These are phyloP conservation scores for Basidiobolus heterosporus DNA, from an alignment of 371 early-diverging fungal species.

Conservation along the genomic window DNA sequence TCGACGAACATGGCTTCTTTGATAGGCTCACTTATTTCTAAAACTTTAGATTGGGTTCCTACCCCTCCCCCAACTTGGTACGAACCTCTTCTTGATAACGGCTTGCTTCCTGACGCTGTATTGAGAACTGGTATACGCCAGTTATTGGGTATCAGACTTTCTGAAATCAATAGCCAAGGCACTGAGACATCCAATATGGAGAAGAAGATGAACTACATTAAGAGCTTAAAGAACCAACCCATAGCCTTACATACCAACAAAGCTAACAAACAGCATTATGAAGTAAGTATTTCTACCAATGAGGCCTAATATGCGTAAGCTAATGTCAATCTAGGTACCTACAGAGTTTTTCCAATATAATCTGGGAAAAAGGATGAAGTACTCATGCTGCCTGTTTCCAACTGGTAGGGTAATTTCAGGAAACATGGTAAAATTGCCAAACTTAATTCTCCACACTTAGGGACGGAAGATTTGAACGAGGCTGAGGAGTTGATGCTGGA, in stretches of 20 bases:
- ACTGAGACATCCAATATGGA: constrained; percentile 2
- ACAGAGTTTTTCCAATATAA: constrained; percentile 17
- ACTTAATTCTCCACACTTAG: background rate
- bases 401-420: constrained; percentile 8
- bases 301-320: background rate
- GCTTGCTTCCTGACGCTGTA: constrained; percentile 26
- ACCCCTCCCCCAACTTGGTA: constrained; percentile 8
- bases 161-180: constrained; percentile 4
- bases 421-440: background rate
- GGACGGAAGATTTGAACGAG: constrained; percentile 17
- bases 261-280: constrained; percentile 47
- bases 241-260: constrained; percentile 33
- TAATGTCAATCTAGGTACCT: constrained; percentile 7
- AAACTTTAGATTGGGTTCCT: no score
- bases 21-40: no score
- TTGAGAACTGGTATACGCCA: constrained; percentile 18
- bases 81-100: constrained; percentile 25
- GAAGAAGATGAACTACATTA: constrained; percentile 12
- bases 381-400: constrained; percentile 33
- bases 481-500: constrained; percentile 42
- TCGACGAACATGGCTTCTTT: no score
- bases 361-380: constrained; percentile 33
- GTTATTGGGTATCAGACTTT: constrained; percentile 12
- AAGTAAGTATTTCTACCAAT: constrained; percentile 14
- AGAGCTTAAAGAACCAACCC: constrained; percentile 9